Evolutionary conservation across 345 rosid species (phyloP).

Genomic region (Schrenkiella parvula): DNA sequence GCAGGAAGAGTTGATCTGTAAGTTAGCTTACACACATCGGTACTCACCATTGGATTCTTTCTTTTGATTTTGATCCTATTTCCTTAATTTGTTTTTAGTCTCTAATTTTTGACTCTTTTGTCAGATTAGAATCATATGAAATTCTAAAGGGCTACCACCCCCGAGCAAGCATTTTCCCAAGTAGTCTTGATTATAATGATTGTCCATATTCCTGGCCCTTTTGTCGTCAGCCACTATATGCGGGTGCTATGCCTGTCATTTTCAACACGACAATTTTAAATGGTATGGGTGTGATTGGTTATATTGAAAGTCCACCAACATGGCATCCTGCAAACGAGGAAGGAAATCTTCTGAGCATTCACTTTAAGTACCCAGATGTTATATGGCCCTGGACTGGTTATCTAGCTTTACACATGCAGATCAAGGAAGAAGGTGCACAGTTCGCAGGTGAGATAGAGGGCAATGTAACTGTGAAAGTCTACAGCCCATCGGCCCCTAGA

Average conservation of each 20-base stretch:
- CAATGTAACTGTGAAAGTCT: conserved; percentile 60
- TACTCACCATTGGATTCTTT: background rate
- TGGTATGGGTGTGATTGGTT: conserved; percentile 97
- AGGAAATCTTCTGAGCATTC: conserved; percentile 82
- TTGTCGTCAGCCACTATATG: conserved; percentile 92
- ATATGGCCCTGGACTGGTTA: conserved; percentile 99
- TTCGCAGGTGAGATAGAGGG: conserved; percentile 86
- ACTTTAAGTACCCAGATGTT: conserved; percentile 72
- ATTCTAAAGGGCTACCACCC: conserved; percentile 85
- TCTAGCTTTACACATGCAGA: conserved; percentile 95
- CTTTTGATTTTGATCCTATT: background rate
- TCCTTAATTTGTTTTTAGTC: background rate
- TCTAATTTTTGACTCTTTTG: conserved; percentile 38
- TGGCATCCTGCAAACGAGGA: conserved; percentile 91
- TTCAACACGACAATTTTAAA: conserved; percentile 87
- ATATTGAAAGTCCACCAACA: conserved; percentile 70
- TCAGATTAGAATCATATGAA: conserved; percentile 97
- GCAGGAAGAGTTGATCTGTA: conserved; percentile 97
- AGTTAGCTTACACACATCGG: conserved; percentile 32
- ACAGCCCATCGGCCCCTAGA: conserved; percentile 77
- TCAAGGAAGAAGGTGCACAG: conserved; percentile 91
- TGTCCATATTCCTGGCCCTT: conserved; percentile 99
- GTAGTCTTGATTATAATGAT: conserved; percentile 73
- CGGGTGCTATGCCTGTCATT: conserved; percentile 94
- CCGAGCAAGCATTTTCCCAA: conserved; percentile 94